These are phyloP conservation scores for Scheffersomyces ergatensis DNA, from an alignment of 805 yeast species.

Conservation along the genomic window DNA sequence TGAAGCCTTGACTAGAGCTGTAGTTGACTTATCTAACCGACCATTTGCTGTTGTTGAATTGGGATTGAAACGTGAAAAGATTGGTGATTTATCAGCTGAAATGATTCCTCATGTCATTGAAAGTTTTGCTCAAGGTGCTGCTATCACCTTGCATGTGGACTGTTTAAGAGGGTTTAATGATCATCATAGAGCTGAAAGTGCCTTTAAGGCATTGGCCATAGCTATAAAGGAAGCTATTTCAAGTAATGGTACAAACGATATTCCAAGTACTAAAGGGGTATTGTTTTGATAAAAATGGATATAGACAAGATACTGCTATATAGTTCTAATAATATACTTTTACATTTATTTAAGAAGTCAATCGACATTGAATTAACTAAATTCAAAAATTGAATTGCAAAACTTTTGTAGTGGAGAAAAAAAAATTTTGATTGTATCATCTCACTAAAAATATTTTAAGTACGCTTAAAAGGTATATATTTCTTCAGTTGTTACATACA, in stretches of 20 bases:
- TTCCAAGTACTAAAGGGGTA: conserved; percentile 97
- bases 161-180: conserved; percentile 91
- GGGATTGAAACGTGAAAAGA: conserved; percentile 87
- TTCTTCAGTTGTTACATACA: no score
- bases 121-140: conserved; percentile 90
- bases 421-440: no score
- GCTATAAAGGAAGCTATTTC: conserved; percentile 87
- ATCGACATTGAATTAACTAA: no score
- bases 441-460: no score
- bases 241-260: conserved; percentile 81
- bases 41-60: conserved; percentile 89
- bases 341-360: background rate
- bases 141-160: conserved; percentile 90
- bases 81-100: conserved; percentile 89
- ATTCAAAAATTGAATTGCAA: no score
- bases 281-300: conserved; percentile 43
- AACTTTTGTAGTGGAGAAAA: no score
- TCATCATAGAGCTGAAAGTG: conserved; percentile 94
- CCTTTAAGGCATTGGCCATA: conserved; percentile 93
- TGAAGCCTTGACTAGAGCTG: conserved; percentile 93
- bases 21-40: conserved; percentile 90
- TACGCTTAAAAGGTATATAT: no score
- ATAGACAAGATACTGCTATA: no score
- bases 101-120: conserved; percentile 98
- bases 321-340: background rate